Conservation (phyloP, 352 stramenopile species). For the Phytophthora parvispora region DNA sequence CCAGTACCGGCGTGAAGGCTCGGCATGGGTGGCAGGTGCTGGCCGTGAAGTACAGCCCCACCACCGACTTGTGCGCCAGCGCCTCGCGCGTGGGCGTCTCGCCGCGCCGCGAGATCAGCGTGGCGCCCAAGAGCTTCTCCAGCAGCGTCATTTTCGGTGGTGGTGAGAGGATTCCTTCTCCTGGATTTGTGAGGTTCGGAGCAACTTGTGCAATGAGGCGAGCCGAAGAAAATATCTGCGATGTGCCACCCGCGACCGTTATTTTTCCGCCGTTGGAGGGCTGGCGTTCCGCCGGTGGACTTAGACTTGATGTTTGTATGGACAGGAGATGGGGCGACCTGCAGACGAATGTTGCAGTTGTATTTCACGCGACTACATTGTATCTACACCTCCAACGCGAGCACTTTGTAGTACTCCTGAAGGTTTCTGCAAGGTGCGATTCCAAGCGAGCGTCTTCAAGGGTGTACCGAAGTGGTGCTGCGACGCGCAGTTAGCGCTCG, state of each 20-base stretch:
- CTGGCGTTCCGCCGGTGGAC: conserved; percentile 20
- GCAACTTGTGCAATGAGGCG: conserved; percentile 14
- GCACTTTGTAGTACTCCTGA: conserved; percentile 10
- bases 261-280: conserved; percentile 49
- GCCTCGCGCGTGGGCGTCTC: conserved; percentile 58
- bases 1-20: conserved; percentile 72
- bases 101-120: conserved; percentile 63
- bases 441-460: conserved; percentile 3
- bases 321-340: neutral
- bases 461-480: conserved; percentile 10
- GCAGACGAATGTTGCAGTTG: conserved; percentile 6
- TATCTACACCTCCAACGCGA: neutral
- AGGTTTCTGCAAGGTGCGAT: neutral
- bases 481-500: too few relatives aligned
- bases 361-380: neutral
- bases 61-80: conserved; percentile 61
- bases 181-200: conserved; percentile 14
- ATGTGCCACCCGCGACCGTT: conserved; percentile 14
- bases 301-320: conserved; percentile 30
- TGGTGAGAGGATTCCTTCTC: conserved; percentile 9
- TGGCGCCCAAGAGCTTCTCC: conserved; percentile 63
- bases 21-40: conserved; percentile 69
- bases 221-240: neutral
- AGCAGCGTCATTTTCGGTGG: conserved; percentile 54
- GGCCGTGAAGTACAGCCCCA: conserved; percentile 77